phyloP scores from a whole-genome alignment of 2,329 filamentous ascomycete genomes.

The Mycosphaerella sp. region DNA sequence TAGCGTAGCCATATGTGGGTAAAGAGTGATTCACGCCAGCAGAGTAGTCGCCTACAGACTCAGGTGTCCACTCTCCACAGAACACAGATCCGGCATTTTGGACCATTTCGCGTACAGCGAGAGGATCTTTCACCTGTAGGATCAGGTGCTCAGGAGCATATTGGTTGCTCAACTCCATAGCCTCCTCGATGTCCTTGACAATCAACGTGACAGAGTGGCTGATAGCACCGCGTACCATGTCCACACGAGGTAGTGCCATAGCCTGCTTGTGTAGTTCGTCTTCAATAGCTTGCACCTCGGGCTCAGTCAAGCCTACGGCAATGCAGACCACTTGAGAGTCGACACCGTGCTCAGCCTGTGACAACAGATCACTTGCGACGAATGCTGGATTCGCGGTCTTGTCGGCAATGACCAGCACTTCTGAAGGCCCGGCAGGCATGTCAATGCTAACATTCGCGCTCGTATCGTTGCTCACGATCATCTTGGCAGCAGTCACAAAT shows the following conservation, averaged over 20 bases:
- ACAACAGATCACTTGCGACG: slow-evolving; percentile 88
- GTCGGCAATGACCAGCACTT: slow-evolving; percentile 94
- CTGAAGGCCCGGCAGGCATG: slow-evolving; percentile 95
- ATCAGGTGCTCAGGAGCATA: slow-evolving; percentile 98
- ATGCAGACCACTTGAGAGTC: slow-evolving; percentile 94
- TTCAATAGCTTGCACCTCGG: slow-evolving; percentile 74
- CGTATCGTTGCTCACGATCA: slow-evolving; percentile 96
- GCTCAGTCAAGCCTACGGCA: slow-evolving; percentile 69
- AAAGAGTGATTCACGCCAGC: slow-evolving; percentile 96
- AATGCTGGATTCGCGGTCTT: slow-evolving; percentile 83
- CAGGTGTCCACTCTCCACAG: slow-evolving; percentile 91
- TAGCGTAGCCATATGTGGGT: slow-evolving; percentile 95
- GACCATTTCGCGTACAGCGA: slow-evolving; percentile 67
- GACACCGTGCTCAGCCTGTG: slow-evolving; percentile 92
- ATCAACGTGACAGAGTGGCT: slow-evolving; percentile 84
- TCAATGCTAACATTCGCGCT: slow-evolving; percentile 93
- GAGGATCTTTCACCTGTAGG: slow-evolving; percentile 74
- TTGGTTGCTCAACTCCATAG: slow-evolving; percentile 76
- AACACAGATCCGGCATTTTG: slow-evolving; percentile 96
- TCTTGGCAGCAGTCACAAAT: slow-evolving; percentile 97
- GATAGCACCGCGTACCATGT: slow-evolving; percentile 87
- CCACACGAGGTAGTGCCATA: slow-evolving; percentile 76
- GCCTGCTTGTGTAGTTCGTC: slow-evolving; percentile 87
- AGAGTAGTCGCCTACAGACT: slow-evolving; percentile 96
- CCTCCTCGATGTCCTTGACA: slow-evolving; percentile 66